Evolutionary conservation across 441 rosid species (phyloP).

Genomic region (Gossypium aridum): DNA sequence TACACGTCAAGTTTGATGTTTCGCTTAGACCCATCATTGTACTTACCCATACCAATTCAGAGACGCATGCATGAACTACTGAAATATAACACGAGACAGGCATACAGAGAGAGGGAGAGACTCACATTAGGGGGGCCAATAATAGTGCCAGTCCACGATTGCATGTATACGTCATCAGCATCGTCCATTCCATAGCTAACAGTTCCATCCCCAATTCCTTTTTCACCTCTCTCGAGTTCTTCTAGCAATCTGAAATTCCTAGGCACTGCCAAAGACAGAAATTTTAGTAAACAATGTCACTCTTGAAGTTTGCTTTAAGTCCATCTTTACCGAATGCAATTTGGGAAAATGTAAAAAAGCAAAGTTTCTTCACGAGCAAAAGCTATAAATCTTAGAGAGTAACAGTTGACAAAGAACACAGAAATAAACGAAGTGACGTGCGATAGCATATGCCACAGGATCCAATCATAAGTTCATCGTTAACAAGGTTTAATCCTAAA

Average conservation of each 20-base stretch:
- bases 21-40: too few relatives aligned
- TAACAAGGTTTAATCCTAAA: not conserved
- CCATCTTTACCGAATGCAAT: not conserved
- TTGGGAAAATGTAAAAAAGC: not conserved
- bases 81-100: not conserved
- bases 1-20: too few relatives aligned
- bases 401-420: not conserved
- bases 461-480: not conserved
- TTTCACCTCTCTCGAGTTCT: constrained; percentile 78
- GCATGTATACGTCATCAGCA: constrained; percentile 65
- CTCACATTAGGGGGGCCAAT: constrained; percentile 70
- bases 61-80: not conserved
- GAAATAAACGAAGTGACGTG: not conserved
- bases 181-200: constrained; percentile 82
- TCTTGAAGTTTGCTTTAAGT: not conserved
- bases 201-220: constrained; percentile 72
- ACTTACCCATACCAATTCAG: too few relatives aligned
- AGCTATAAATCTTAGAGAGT: not conserved
- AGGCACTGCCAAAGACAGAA: constrained; percentile 38
- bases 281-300: not conserved
- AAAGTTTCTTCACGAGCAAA: not conserved
- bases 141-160: constrained; percentile 72
- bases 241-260: constrained; percentile 65
- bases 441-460: not conserved
- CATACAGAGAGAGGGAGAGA: not conserved